Evolutionary conservation across 2,329 filamentous ascomycete genomes (phyloP).

Genomic region (Penicillium sp.): DNA sequence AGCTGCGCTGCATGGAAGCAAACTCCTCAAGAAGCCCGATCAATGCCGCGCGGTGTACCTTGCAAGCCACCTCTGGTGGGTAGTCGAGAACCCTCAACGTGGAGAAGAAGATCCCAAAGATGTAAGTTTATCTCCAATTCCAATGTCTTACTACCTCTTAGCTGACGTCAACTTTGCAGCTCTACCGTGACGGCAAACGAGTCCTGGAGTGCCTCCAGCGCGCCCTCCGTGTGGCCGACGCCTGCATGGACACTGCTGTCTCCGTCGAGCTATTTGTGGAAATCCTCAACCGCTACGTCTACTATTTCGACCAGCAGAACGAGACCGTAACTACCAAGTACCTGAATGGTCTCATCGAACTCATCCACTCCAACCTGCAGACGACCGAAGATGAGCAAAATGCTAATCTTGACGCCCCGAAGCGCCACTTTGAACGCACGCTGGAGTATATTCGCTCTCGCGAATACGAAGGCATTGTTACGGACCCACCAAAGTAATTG

Average conservation of each 20-base stretch:
- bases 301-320: conserved; percentile 99
- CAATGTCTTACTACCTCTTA: conserved; percentile 14
- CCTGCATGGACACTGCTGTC: conserved; percentile 97
- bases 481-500: conserved; percentile 50
- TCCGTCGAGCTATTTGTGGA: conserved; percentile 98
- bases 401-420: conserved; percentile 79
- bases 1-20: conserved; percentile 92
- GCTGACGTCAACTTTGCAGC: conserved; percentile 47
- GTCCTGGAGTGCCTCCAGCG: conserved; percentile 95
- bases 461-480: conserved; percentile 88
- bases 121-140: conserved; percentile 49
- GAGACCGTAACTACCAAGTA: conserved; percentile 98
- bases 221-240: conserved; percentile 91
- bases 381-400: conserved; percentile 67
- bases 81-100: conserved; percentile 73
- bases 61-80: conserved; percentile 98
- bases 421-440: conserved; percentile 91
- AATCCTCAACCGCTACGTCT: conserved; percentile 96
- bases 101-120: conserved; percentile 77
- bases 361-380: conserved; percentile 93
- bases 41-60: conserved; percentile 96
- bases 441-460: conserved; percentile 88
- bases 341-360: conserved; percentile 93
- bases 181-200: conserved; percentile 95
- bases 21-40: conserved; percentile 94